phyloP scores from a whole-genome alignment of 257 asterid genomes.

The Solanum pimpinellifolium region DNA sequence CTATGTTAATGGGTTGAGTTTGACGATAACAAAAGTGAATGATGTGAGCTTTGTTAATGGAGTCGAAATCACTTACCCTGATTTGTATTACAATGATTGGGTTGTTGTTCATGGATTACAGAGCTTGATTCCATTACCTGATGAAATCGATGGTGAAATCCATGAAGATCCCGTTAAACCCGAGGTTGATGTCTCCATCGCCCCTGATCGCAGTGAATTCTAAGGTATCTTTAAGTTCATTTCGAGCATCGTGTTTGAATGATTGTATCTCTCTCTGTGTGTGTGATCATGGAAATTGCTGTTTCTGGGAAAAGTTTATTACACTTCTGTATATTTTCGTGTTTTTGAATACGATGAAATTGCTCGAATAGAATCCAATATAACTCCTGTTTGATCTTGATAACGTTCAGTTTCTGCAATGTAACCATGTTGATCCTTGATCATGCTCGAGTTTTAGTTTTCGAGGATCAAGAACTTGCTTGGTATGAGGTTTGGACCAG shows the following conservation, averaged over 20 bases:
- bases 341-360: background rate
- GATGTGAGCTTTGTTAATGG: conserved; percentile 47
- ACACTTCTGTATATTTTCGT: background rate
- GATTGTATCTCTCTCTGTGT: background rate
- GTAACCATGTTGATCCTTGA: background rate
- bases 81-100: conserved; percentile 44
- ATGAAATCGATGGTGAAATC: conserved; percentile 20
- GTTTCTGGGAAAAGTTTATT: background rate
- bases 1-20: conserved; percentile 29
- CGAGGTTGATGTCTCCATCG: background rate
- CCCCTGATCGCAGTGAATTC: conserved; percentile 18
- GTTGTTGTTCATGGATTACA: conserved; percentile 58
- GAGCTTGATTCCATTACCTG: conserved; percentile 34
- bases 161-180: conserved; percentile 1
- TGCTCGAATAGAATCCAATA: background rate
- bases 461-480: background rate
- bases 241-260: background rate
- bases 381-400: background rate
- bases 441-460: background rate
- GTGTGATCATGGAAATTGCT: background rate
- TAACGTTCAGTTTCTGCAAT: background rate
- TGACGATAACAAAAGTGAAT: conserved; percentile 28
- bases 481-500: background rate
- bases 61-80: conserved; percentile 42
- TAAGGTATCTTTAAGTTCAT: background rate